These are phyloP conservation scores for Fusarium cicatricum DNA, from an alignment of 2,329 filamentous ascomycete species.

Conservation along the genomic window DNA sequence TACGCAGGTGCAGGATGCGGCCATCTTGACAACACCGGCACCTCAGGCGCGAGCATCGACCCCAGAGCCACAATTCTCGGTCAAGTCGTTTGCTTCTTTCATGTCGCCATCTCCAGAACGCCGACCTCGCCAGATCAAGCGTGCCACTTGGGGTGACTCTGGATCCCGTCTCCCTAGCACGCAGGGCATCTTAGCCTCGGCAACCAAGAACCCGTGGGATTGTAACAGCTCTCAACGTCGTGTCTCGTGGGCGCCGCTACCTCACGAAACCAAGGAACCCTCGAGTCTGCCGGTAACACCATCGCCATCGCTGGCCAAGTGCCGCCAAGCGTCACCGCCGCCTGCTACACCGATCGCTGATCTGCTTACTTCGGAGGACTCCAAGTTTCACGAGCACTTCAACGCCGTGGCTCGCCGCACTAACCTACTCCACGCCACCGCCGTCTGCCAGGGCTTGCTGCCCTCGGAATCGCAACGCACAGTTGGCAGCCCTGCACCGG, in stretches of 20 bases:
- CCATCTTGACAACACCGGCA: constrained; percentile 1
- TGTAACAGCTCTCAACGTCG: constrained; percentile 39
- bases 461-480: constrained; percentile 53
- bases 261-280: constrained; percentile 34
- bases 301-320: constrained; percentile 14
- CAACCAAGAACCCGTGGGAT: constrained; percentile 47
- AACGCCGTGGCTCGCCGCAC: constrained; percentile 51
- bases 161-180: constrained; percentile 43
- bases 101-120: constrained; percentile 58
- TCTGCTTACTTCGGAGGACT: constrained; percentile 46
- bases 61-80: constrained; percentile 57
- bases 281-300: constrained; percentile 13
- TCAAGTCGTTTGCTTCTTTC: constrained; percentile 63
- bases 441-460: constrained; percentile 45
- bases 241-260: constrained; percentile 51
- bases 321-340: constrained; percentile 53
- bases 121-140: constrained; percentile 24
- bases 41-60: constrained; percentile 45
- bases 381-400: constrained; percentile 59
- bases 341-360: constrained; percentile 48
- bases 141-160: constrained; percentile 33
- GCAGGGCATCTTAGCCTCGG: constrained; percentile 48
- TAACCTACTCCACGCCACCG: constrained; percentile 31
- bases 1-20: constrained; percentile 10
- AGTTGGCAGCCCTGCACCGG: constrained; percentile 34